Evolutionary conservation across 2,329 filamentous ascomycete species (phyloP), one percentile per base, ranked within the genome.

Genomic region (Talaromyces islandicus): DNA sequence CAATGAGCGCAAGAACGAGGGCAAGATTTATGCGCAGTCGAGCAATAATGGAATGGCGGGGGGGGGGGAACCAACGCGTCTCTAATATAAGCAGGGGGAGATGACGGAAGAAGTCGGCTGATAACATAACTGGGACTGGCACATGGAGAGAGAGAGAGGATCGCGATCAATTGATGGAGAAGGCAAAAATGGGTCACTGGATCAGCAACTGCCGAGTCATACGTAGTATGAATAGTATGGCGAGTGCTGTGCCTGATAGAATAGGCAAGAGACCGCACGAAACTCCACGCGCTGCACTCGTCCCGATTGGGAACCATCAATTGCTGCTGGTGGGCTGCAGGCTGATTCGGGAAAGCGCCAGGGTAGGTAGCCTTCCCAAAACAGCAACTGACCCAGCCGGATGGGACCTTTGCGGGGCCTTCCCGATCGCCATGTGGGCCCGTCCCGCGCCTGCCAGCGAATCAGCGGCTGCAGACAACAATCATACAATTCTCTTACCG

Each of bases 351-450:
- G 35, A n/a, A 58, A 56, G 61, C 62, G 63, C 63, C 64, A 56
- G 27, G 11, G 56, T 65, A 68, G 67, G 67, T 68, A 62, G 21
- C 59, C 59, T 71, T 64, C 69, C 66, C 56, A 53, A 64, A 60
- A 50, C 29, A 66, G 69, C 57, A 70, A 60, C 64, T 25, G 24
- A 56, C 48, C 48, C 48, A 52, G 25, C 24, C 4, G 48, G 25
- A 52, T n/a, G 48, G 48, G 27, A n/a, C 48, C 14, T 17, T n/a
- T 52, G 48, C 12, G 48, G 48, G 27, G 27, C 14, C 27, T 11
- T 21, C 30, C 21, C 35, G 11, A 3, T 24, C 29, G 19, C 14
- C 2, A 11, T 10, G n/a, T 46, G 35, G 35, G 17, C 6, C 35
- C 6, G 19, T 6, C 43, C 43, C 43, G 43, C 9, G 7, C n/a